phyloP scores from a whole-genome alignment of 306 rosid species.

The Cajanus cajan region DNA sequence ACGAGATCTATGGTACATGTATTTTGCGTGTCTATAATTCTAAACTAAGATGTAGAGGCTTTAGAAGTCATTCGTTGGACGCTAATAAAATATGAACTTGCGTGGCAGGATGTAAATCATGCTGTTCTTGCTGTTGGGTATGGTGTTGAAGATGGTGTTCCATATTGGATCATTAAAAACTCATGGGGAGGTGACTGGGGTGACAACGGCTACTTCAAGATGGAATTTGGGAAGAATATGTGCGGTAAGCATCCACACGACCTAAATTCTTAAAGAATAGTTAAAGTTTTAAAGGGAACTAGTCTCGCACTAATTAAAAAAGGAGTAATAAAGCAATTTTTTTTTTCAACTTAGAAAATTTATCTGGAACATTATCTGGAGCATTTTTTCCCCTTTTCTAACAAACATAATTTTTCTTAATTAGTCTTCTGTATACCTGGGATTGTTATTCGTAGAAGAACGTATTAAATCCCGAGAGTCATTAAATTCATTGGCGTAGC shows the following conservation, averaged over 20 bases:
- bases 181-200: slow-evolving; percentile 94
- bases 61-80: neutral
- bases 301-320: neutral
- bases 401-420: neutral
- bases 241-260: slow-evolving; percentile 65
- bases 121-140: slow-evolving; percentile 97
- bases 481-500: neutral
- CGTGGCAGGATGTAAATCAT: slow-evolving; percentile 93
- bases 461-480: neutral
- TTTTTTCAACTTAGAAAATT: neutral
- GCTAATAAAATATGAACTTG: slow-evolving; percentile 20
- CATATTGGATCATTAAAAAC: slow-evolving; percentile 90
- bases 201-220: slow-evolving; percentile 88
- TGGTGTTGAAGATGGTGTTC: slow-evolving; percentile 69
- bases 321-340: neutral
- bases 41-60: neutral
- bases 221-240: slow-evolving; percentile 95
- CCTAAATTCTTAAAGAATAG: neutral
- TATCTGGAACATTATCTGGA: neutral
- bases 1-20: neutral
- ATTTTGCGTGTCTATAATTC: neutral
- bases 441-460: neutral
- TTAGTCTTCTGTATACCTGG: neutral
- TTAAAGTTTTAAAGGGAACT: neutral
- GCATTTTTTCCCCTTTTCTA: neutral